Base-by-base conservation (phyloP, 768 basidiomycete genomes). In the Tricholoma sp. region DNA sequence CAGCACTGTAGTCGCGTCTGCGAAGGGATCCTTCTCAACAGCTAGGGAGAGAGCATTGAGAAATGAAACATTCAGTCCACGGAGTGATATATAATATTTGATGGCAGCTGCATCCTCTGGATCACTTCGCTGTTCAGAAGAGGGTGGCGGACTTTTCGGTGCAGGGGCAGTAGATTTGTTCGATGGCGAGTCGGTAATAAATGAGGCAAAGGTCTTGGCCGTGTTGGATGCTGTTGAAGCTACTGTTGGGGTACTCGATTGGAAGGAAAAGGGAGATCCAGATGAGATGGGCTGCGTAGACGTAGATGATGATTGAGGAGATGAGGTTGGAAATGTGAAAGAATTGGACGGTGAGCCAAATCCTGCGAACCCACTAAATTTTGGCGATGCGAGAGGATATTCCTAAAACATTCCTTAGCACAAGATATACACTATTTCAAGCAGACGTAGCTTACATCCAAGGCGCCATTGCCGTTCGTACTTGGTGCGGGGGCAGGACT, bases 291-390 rank as follows among this genome's bases (percentile, higher is more conserved):
- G 51, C 41, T 28, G 55, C 44, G 50, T 31, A 53, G 29, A 28
- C 18, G 39, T 53, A 45, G 32, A 12, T 36, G 47, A 28, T 50
- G 15, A 45, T 33, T 28, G 49, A 49, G 31, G 51, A 32, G 39
- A 34, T 37, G 37, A 56, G 3, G 41, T 18, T 31, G 29, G 65
- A n/a, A 74, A 57, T 29, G 59, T 17, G 15, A 53, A 58, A 9
- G 62, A 59, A 36, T 66, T 58, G 11, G 72, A 39, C 15, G 68
- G 48, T 12, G 70, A 57, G 6, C 80, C 83, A 59, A 86, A 84
- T 4, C 83, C 84, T 13, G 67, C 57, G 62, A 86, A 86, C 1
- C 74, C 75, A 34, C 64, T 68, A 61, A 84, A 83, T 64, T 79
- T 85, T 36, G 76, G 73, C 12, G 71, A 60, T 15, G 74, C 52